Evolutionary conservation across 2,329 filamentous ascomycete species (phyloP), one percentile per base, ranked within the genome.

Genomic region (Helotiales sp.): DNA sequence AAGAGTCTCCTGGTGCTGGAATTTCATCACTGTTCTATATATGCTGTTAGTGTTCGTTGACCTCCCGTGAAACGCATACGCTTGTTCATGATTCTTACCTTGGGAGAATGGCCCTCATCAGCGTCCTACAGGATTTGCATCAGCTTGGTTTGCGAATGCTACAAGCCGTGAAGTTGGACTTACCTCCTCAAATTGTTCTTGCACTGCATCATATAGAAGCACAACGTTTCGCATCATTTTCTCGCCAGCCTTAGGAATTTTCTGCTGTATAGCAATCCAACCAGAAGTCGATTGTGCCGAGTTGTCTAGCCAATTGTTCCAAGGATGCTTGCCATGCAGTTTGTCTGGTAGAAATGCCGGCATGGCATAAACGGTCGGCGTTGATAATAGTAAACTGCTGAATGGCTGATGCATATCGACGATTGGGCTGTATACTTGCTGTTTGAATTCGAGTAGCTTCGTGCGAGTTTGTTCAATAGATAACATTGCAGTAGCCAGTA

Each of bases 251-350:
- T 26, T 52, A 6, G 47, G 47, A 30, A 52, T 24, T 28, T 52
- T 52, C 47, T 52, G 47, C 47, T 52, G 47, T 52, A 52, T 52
- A 52, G 47, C 47, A 15, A 52, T 22, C 47, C 47, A 52, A 5
- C 47, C 47, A 52, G 47, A 4, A 13, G 47, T 6, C 11, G 47
- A 30, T 30, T 52, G 47, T 52, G 47, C 47, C 13, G 47, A 52
- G 22, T 52, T 52, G 28, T 52, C 47, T 6, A 52, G 47, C 47
- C 47, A 52, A 10, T 52, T 52, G 15, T 52, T 52, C 47, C 47
- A 52, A 3, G 47, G 47, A 52, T 52, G 47, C 24, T 52, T 52
- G 28, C 47, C 47, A 15, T 52, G 47, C 10, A 52, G 47, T 15
- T 52, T 52, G 11, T 52, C 47, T 30, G 47, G 47, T 26, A 52